Evolutionary conservation across 228 moss, liverwort and hornwort species (phyloP), one percentile per base, ranked within the genome.

Genomic region (Sphagnum magellanicum): DNA sequence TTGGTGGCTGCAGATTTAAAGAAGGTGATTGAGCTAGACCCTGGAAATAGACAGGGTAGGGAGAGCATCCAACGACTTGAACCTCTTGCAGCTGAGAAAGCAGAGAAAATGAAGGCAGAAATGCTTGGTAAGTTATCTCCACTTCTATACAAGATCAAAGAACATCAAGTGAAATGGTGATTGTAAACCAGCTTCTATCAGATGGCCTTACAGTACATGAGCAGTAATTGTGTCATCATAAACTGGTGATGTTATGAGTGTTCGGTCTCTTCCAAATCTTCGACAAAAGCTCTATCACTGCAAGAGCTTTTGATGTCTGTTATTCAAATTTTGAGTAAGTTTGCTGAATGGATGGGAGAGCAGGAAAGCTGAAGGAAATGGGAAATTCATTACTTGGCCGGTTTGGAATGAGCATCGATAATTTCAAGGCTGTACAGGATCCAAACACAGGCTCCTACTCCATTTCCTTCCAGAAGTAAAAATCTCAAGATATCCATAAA

Each of bases 401-500:
- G 66, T 93, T 98, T 52, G 98, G 93, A 58, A 89, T 93, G 91
- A 98, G 93, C 69, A 76, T 93, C 70, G 93, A 98, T 65, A 93
- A 98, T 71, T 98, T 98, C 63, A 90, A 98, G 84, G 82, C 98
- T 15, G 98, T 93, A 14, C 80, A 93, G 78, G 98, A 98, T 69
- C 98, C 98, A 55, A 89, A 77, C 48, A 98, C 98, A 6, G 98
- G 98, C 50, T 88, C 87, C 57, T 98, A 98, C 53, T 98, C 98
- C 67, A 63, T 98, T n/a, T 83, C 83, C 52, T 87, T 87, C 12
- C 55, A 55, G 55, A 55, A 55, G 12, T 55, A 55, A 55, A 32
- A 32, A 32, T 32, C 3, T 32, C 32, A 32, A 32, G 32, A 32
- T 32, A 32, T 32, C 32, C 3, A 3, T 32, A 32, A 32, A 32